A percentile compares a stretch with the other conserved stretches of the same genome.
Evolutionary conservation across 495 filamentous ascomycete species (phyloP).

Genomic region (Penicillium dipodomyicola): DNA sequence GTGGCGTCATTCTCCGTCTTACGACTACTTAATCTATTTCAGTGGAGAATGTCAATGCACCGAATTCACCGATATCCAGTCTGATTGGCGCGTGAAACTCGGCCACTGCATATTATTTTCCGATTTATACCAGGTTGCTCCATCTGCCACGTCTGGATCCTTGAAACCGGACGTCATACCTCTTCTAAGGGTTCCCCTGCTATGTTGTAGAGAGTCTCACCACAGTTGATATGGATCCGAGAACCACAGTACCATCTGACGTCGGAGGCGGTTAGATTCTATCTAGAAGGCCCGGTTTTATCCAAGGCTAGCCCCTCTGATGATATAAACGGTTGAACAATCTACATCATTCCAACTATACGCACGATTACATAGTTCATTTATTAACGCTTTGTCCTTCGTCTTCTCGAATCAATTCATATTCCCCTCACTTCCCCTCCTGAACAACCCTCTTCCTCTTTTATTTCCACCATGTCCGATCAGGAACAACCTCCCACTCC

Average conservation of each 20-base stretch:
- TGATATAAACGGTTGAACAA: constrained; percentile 26
- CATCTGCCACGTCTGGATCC: constrained; percentile 3
- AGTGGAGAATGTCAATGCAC: constrained; percentile 17
- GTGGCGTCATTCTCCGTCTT: constrained; percentile 19
- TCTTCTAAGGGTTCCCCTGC: not conserved
- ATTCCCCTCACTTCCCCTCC: constrained; percentile 22
- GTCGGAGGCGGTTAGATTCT: constrained; percentile 30
- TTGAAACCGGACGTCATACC: constrained; percentile 21
- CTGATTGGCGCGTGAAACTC: constrained; percentile 19
- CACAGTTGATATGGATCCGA: constrained; percentile 2
- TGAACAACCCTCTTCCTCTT: constrained; percentile 15
- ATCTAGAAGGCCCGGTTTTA: constrained; percentile 17
- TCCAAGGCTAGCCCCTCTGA: constrained; percentile 6
- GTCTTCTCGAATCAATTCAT: constrained; percentile 29
- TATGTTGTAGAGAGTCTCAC: not conserved
- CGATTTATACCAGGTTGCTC: not conserved
- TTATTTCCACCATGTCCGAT: constrained; percentile 41
- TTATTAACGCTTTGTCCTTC: constrained; percentile 25
- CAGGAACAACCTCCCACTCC: constrained; percentile 28
- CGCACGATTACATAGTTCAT: constrained; percentile 16
- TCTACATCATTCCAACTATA: constrained; percentile 27
- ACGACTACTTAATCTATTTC: constrained; percentile 31
- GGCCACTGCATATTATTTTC: not conserved
- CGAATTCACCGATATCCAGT: constrained; percentile 8
- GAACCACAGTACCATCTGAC: constrained; percentile 24